phyloP scores from a whole-genome alignment of 2,329 filamentous ascomycete species.

The Apiospora hydei region DNA sequence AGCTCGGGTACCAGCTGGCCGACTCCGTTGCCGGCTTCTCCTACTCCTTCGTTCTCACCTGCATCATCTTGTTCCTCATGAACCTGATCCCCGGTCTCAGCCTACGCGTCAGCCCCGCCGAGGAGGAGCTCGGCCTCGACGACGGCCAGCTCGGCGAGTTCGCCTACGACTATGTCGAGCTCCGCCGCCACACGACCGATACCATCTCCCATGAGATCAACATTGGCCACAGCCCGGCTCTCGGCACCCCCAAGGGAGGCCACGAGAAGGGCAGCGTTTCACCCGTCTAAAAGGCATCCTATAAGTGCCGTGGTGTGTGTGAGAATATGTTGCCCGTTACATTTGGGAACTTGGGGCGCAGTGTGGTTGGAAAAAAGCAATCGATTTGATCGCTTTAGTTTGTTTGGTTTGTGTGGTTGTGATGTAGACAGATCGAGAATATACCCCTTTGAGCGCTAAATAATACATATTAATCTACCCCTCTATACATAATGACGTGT shows the following conservation, averaged over 20 bases:
- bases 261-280: constrained; percentile 36
- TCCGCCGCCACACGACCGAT: constrained; percentile 67
- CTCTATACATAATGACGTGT: background rate
- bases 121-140: constrained; percentile 74
- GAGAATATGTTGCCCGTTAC: background rate
- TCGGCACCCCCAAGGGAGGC: constrained; percentile 37
- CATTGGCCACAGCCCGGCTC: constrained; percentile 28
- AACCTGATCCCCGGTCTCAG: constrained; percentile 76
- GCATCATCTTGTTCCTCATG: constrained; percentile 73
- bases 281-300: constrained; percentile 28
- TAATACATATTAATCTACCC: background rate
- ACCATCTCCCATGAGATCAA: constrained; percentile 28
- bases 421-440: background rate
- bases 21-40: constrained; percentile 69
- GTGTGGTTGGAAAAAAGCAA: background rate
- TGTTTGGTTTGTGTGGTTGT: background rate
- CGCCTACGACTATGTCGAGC: constrained; percentile 83
- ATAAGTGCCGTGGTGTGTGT: too few relatives aligned
- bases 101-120: constrained; percentile 70
- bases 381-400: background rate
- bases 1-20: constrained; percentile 75
- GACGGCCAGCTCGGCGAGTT: constrained; percentile 83
- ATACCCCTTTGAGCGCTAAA: constrained; percentile 18
- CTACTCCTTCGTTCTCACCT: constrained; percentile 73
- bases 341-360: background rate